Percentiles rank a stretch among this genome's conserved stretches.
These are phyloP conservation scores for Plasmodium malariae DNA, from an alignment of 169 alveolate species.

Conservation along the genomic window DNA sequence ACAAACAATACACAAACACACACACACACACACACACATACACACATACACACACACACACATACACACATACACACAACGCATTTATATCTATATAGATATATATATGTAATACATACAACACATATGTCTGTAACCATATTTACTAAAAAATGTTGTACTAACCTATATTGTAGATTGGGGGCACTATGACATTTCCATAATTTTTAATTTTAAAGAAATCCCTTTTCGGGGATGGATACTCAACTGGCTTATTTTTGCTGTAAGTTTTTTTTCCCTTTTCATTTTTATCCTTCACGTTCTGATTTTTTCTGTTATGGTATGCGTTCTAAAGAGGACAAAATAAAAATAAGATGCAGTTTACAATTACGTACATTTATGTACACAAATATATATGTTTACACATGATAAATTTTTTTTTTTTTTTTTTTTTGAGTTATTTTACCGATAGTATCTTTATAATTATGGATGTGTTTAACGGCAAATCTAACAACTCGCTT, in stretches of 20 bases:
- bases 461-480: conserved; percentile 38
- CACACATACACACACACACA: background rate
- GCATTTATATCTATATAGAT: background rate
- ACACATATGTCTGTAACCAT: no score
- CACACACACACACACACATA: background rate
- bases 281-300: conserved; percentile 41
- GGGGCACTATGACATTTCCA: conserved; percentile 10
- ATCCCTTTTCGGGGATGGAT: conserved; percentile 17
- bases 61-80: conserved; percentile 5
- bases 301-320: conserved; percentile 32
- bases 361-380: conserved; percentile 2
- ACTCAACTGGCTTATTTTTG: conserved; percentile 36
- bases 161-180: conserved; percentile 30
- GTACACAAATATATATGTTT: background rate
- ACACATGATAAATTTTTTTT: background rate
- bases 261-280: conserved; percentile 54
- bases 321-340: conserved; percentile 30
- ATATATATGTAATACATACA: conserved; percentile 7
- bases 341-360: background rate
- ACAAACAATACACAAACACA: no score
- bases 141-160: background rate
- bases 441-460: conserved; percentile 51
- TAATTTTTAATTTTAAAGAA: conserved; percentile 32
- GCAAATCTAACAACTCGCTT: conserved; percentile 51
- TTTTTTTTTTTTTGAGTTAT: conserved; percentile 9